Percentiles rank a stretch among this genome's conserved stretches.
These are phyloP conservation scores for Ganoderma lucidum DNA, from an alignment of 1,284 basidiomycete species.

Conservation along the genomic window DNA sequence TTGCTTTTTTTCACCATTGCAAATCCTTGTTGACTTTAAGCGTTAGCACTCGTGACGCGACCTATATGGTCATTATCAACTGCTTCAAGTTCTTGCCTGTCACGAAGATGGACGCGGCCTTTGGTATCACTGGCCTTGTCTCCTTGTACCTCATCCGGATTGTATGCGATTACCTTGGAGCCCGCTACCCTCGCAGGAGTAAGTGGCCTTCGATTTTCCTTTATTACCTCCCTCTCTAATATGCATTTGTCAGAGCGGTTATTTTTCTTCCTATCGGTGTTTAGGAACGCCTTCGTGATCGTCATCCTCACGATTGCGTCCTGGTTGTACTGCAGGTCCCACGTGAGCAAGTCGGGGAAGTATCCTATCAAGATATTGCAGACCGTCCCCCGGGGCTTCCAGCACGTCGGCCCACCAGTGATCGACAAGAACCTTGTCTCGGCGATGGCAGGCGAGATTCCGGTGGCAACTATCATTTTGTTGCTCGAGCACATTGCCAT, in stretches of 20 bases:
- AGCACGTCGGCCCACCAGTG: constrained; percentile 78
- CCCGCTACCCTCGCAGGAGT: constrained; percentile 75
- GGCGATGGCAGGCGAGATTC: constrained; percentile 82
- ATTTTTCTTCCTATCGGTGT: constrained; percentile 87
- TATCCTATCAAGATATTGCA: constrained; percentile 90
- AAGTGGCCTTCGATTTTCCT: constrained; percentile 31
- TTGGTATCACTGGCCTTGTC: constrained; percentile 83
- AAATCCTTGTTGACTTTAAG: not conserved
- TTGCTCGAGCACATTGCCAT: constrained; percentile 98
- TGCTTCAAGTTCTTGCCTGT: constrained; percentile 84
- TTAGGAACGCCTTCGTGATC: constrained; percentile 90
- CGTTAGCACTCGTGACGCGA: constrained; percentile 80
- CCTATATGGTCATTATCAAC: constrained; percentile 92
- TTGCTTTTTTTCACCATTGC: not conserved
- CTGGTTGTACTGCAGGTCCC: constrained; percentile 82
- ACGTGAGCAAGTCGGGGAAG: constrained; percentile 60
- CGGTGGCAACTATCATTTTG: constrained; percentile 94
- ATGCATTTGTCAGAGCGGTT: constrained; percentile 58
- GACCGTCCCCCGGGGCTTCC: constrained; percentile 85
- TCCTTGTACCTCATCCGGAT: constrained; percentile 82
- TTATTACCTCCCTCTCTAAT: not conserved
- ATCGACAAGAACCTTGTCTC: constrained; percentile 71
- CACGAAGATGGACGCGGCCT: constrained; percentile 87
- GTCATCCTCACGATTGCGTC: constrained; percentile 86
- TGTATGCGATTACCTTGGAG: constrained; percentile 63